Evolutionary conservation across 192 early-diverging fungal species (phyloP), one percentile per base, ranked within the genome.

Genomic region (Rhizoclosmatium sp.): DNA sequence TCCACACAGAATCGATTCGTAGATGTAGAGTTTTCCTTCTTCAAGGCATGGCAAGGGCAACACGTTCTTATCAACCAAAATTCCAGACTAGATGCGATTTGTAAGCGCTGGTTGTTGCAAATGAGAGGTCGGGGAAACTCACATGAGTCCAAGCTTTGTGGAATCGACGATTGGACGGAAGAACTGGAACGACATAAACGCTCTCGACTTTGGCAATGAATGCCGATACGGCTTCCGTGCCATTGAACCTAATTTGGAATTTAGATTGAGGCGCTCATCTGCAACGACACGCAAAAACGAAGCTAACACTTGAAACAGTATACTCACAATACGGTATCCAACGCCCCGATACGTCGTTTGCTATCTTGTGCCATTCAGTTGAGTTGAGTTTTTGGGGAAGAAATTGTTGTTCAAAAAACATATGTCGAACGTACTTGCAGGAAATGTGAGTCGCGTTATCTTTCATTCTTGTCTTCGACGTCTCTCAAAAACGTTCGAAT

Each of bases 21-120:
- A 84, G 3, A 84, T 19, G 62, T 84, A 84, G 39, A 84, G 75
- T 48, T 71, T 82, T 3, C 76, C 80, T n/a, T 76, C 79, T 48
- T 79, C 76, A 9, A 84, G 65, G 61, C 82, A 84, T 3, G 73
- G 64, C 14, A 84, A 76, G 21, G 82, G 82, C 12, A 84, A 60
- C 2, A 84, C 80, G 47, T 56, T 68, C 21, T 82, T 78, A 59
- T 78, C 76, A 21, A 84, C 78, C 40, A 84, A n/a, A 58, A 84
- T 76, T n/a, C 82, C 82, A 56, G 51, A 64, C 19, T 59, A n/a
- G 58, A 21, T n/a, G 58, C 58, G 58, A 4, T 3, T 21, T n/a
- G 58, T 59, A 59, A 59, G 58, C 21, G 3, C 21, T 59, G 56
- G 21, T 59, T 21, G 1, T 19, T 19, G 21, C 58, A 59, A 59